A percentile compares a stretch with the other conserved stretches of the same genome.
Conservation (phyloP, 2,329 filamentous ascomycete species). For the Pseudopithomyces maydicus region DNA sequence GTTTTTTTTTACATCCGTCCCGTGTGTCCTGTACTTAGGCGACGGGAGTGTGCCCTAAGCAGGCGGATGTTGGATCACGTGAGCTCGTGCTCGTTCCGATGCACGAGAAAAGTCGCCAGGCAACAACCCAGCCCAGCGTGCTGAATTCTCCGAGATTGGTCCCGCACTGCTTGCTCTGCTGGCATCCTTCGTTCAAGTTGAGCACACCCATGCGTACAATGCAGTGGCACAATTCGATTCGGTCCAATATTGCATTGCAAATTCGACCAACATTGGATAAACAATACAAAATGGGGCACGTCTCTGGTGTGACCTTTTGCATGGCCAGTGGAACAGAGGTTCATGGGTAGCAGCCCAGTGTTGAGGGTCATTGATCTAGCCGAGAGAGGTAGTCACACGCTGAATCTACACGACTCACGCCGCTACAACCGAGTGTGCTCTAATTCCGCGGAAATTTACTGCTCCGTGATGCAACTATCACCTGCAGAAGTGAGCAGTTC, state of each 20-base stretch:
- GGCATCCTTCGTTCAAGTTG: neutral
- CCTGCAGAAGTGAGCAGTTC: neutral
- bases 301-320: neutral
- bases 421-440: neutral
- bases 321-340: neutral
- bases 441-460: constrained; percentile 5
- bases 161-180: neutral
- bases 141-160: constrained; percentile 1
- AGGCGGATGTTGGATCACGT: neutral
- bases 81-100: neutral
- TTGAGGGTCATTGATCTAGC: neutral
- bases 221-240: neutral
- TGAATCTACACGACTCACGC: neutral
- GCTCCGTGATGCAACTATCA: neutral
- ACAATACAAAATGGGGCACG: neutral
- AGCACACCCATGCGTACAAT: neutral
- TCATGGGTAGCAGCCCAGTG: neutral
- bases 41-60: neutral
- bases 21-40: neutral
- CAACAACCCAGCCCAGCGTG: neutral
- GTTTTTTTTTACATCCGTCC: neutral
- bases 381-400: neutral
- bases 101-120: neutral
- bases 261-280: too few species aligned
- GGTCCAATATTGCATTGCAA: too few species aligned